phyloP scores from a whole-genome alignment of 768 basidiomycete species.

The Scleroderma bovista region DNA sequence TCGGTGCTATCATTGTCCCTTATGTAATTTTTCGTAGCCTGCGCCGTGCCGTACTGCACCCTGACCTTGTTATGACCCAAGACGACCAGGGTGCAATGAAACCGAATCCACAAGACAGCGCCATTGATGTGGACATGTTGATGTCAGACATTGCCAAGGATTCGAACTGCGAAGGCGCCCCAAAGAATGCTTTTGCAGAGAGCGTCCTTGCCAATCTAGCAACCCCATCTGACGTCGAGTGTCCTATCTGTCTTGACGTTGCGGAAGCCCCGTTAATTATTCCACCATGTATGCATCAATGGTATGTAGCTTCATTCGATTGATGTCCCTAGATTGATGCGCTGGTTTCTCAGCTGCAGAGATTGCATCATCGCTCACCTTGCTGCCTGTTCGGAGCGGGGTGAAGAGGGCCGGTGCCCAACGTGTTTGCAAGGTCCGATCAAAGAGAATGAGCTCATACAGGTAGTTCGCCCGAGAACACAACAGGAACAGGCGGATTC shows the following conservation, averaged over 20 bases:
- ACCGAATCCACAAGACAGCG: conserved; percentile 30
- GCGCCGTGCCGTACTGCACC: conserved; percentile 90
- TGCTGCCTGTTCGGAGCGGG: conserved; percentile 60
- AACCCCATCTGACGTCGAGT: conserved; percentile 54
- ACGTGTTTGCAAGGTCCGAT: conserved; percentile 71
- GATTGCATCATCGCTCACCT: conserved; percentile 82
- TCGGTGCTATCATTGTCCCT: background rate
- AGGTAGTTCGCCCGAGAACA: conserved; percentile 44
- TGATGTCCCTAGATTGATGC: background rate
- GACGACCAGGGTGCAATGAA: conserved; percentile 41
- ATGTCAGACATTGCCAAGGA: conserved; percentile 47
- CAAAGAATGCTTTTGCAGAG: conserved; percentile 48
- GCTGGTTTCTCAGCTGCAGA: conserved; percentile 58
- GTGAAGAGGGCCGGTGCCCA: conserved; percentile 71
- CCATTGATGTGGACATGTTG: conserved; percentile 53
- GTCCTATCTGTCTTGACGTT: conserved; percentile 77
- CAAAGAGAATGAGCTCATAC: conserved; percentile 56
- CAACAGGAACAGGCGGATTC: conserved; percentile 1
- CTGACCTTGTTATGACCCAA: conserved; percentile 66
- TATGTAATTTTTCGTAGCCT: conserved; percentile 44
- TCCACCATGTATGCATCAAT: conserved; percentile 72
- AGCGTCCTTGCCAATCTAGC: conserved; percentile 58
- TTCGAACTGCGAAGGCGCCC: conserved; percentile 17
- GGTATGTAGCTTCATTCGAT: conserved; percentile 35
- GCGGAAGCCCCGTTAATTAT: conserved; percentile 67